Evolutionary conservation across 768 basidiomycete genomes (phyloP), one percentile per base, ranked within the genome.

Genomic region (Panus rudis): DNA sequence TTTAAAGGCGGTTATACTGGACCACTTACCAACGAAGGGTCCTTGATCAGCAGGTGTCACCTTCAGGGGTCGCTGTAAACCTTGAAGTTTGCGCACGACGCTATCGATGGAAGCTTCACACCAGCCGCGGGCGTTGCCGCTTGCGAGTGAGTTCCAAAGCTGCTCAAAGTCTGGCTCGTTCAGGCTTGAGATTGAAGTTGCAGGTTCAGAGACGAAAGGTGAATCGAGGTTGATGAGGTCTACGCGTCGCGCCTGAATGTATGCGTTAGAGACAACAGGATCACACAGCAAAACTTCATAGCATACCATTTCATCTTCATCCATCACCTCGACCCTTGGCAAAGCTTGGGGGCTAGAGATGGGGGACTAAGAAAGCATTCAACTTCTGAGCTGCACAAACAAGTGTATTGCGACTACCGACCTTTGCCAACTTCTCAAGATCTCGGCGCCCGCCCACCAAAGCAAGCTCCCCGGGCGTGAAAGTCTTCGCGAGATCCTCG

Each of bases 211-310:
- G 32, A 76, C 63, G 62, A 81, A 81, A 3, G 85, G 82, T 2
- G 81, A 78, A 57, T 90, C 85, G 28, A 91, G 72, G 7, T 78
- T 67, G 48, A 90, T 88, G 37, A 90, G 73, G 63, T 89, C 83
- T 16, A 60, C 54, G 14, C 59, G 57, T 19, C 61, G 61, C 8
- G 54, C 52, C 70, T 73, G 43, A 32, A n/a, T n/a, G n/a, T n/a
- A n/a, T n/a, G n/a, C n/a, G n/a, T n/a, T n/a, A n/a, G n/a, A n/a
- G n/a, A n/a, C n/a, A n/a, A n/a, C n/a, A n/a, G n/a, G n/a, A n/a
- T n/a, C n/a, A n/a, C n/a, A n/a, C n/a, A n/a, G n/a, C n/a, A n/a
- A n/a, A n/a, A n/a, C n/a, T n/a, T n/a, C n/a, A n/a, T n/a, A n/a
- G 11, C 41, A 0, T 37, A 53, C 52, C 10, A 45, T 28, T 1